These are phyloP conservation scores for Mimosa bimucronata DNA, from an alignment of 306 rosid species.

Conservation along the genomic window DNA sequence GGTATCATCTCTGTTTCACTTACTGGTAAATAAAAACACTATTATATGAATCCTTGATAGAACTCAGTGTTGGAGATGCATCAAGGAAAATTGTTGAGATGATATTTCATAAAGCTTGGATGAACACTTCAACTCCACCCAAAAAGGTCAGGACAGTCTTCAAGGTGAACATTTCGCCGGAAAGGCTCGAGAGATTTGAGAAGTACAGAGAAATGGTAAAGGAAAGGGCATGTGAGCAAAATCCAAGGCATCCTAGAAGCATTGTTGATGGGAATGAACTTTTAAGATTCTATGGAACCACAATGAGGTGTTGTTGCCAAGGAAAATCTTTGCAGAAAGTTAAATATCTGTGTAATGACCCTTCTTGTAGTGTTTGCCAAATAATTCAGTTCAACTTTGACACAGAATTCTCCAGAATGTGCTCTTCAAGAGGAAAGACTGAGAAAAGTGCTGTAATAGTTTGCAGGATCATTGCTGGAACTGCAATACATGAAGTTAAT, in stretches of 20 bases:
- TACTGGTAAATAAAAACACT: too few species aligned
- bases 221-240: constrained; percentile 43
- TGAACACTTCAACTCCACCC: constrained; percentile 50
- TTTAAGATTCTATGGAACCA: constrained; percentile 59
- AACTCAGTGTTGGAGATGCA: constrained; percentile 58
- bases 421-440: constrained; percentile 25
- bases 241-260: constrained; percentile 61
- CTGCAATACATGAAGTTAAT: constrained; percentile 33
- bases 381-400: constrained; percentile 55
- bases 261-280: constrained; percentile 73
- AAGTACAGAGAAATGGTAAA: constrained; percentile 72
- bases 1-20: too few species aligned
- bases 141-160: constrained; percentile 54
- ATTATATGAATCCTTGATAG: constrained; percentile 37
- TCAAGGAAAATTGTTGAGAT: constrained; percentile 76
- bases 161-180: constrained; percentile 55
- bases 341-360: constrained; percentile 51
- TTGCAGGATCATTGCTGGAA: constrained; percentile 79
- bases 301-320: constrained; percentile 53
- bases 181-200: constrained; percentile 59
- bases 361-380: constrained; percentile 60
- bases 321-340: constrained; percentile 44
- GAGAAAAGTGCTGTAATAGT: constrained; percentile 62
- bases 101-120: constrained; percentile 63
- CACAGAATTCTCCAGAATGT: constrained; percentile 14